Evolutionary conservation across 2,329 filamentous ascomycete genomes (phyloP).

Genomic region (Exophiala oligosperma): DNA sequence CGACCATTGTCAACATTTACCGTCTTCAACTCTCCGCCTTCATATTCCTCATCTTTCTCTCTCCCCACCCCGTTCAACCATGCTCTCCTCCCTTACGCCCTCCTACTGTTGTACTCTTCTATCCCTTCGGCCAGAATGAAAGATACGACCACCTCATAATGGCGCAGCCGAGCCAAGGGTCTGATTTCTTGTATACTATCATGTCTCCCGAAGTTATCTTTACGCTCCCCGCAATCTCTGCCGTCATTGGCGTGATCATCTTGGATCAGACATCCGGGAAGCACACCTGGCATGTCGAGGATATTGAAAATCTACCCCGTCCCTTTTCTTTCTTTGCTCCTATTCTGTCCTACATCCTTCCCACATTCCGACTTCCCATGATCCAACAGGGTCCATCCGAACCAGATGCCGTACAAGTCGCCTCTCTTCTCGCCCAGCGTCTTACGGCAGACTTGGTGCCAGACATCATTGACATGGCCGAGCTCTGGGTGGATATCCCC

Average conservation of each 20-base stretch:
- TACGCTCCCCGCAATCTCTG: background rate
- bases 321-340: background rate
- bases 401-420: constrained; percentile 18
- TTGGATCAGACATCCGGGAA: background rate
- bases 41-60: background rate
- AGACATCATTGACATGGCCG: constrained; percentile 23
- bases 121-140: background rate
- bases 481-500: constrained; percentile 18
- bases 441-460: constrained; percentile 23
- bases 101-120: background rate
- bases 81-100: background rate
- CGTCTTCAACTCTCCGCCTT: background rate
- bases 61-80: background rate
- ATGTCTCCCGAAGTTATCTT: background rate
- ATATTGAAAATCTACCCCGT: background rate
- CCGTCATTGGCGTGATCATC: background rate
- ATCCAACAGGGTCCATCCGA: constrained; percentile 4
- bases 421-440: constrained; percentile 20
- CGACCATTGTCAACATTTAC: background rate
- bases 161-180: background rate
- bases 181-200: background rate
- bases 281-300: background rate
- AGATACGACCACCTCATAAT: background rate
- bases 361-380: constrained; percentile 7
- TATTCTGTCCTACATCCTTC: background rate